A percentile compares a stretch with the other conserved stretches of the same genome.
phyloP scores from a whole-genome alignment of 768 basidiomycete species.

The Pulveroboletus sp. region DNA sequence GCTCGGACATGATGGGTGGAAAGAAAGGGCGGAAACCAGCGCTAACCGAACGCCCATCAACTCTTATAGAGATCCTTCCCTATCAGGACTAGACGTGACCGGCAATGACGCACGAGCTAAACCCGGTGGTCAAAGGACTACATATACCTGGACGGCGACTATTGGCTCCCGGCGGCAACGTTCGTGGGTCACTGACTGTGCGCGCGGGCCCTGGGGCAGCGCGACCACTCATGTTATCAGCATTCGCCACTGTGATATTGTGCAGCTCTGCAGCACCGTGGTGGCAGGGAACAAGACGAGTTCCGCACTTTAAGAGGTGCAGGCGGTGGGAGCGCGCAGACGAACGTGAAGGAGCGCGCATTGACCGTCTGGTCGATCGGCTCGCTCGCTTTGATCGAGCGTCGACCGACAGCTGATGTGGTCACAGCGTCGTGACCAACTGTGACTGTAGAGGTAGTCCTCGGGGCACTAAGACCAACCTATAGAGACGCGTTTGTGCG shows the following conservation, averaged over 20 bases:
- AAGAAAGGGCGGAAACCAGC: background rate
- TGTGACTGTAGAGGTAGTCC: too few species aligned
- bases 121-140: background rate
- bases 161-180: conserved; percentile 20
- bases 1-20: conserved; percentile 16
- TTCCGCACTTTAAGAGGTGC: too few species aligned
- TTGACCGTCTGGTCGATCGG: too few species aligned
- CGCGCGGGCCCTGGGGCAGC: background rate
- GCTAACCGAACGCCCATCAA: background rate
- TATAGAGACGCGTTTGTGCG: too few species aligned
- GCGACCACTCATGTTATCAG: background rate
- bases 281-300: background rate
- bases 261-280: background rate
- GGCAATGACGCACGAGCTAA: background rate
- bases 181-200: conserved; percentile 11
- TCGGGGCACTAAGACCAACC: too few species aligned
- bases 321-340: background rate
- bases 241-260: background rate
- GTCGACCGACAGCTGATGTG: too few species aligned
- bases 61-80: conserved; percentile 8
- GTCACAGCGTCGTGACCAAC: too few species aligned
- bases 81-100: background rate
- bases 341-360: background rate
- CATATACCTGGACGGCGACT: background rate
- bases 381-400: too few species aligned